phyloP scores from a whole-genome alignment of 2,329 filamentous ascomycete species.

The Moelleriella libera region DNA sequence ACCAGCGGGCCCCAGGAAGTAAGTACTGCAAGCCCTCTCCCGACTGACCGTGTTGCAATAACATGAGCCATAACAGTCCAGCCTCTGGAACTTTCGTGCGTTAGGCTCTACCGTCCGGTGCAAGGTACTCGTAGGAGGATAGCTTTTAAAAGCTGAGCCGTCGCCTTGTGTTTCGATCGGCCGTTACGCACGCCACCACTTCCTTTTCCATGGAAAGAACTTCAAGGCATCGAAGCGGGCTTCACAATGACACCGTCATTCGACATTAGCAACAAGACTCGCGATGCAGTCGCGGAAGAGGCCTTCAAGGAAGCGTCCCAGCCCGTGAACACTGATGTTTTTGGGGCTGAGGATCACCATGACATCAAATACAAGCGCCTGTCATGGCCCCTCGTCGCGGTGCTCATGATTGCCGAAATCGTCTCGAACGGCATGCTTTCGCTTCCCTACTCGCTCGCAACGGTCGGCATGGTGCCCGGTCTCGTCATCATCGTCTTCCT shows the following conservation, averaged over 20 bases:
- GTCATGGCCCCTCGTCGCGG: conserved; percentile 34
- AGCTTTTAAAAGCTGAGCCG: too few species aligned
- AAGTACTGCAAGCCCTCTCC: too few species aligned
- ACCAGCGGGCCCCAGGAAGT: too few species aligned
- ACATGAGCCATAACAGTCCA: too few species aligned
- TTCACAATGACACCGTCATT: background rate
- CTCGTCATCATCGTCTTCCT: conserved; percentile 35
- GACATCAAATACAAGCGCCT: conserved; percentile 38
- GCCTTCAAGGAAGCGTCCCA: background rate
- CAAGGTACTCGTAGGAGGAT: too few species aligned
- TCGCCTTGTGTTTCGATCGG: too few species aligned
- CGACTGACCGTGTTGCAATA: too few species aligned
- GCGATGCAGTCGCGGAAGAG: background rate
- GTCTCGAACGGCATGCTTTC: conserved; percentile 39
- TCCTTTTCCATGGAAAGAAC: too few species aligned
- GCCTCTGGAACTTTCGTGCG: too few species aligned
- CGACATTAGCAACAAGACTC: background rate
- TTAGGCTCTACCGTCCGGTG: too few species aligned
- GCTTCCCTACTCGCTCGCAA: conserved; percentile 33
- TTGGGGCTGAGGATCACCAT: conserved; percentile 14
- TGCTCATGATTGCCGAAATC: conserved; percentile 42
- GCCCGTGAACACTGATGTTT: conserved; percentile 4
- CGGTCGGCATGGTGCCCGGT: conserved; percentile 36
- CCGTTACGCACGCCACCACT: too few species aligned
- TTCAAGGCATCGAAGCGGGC: too few species aligned